Evolutionary conservation across 345 rosid genomes (phyloP), one percentile per base, ranked within the genome.

Genomic region (Eucalyptus pauciflora): DNA sequence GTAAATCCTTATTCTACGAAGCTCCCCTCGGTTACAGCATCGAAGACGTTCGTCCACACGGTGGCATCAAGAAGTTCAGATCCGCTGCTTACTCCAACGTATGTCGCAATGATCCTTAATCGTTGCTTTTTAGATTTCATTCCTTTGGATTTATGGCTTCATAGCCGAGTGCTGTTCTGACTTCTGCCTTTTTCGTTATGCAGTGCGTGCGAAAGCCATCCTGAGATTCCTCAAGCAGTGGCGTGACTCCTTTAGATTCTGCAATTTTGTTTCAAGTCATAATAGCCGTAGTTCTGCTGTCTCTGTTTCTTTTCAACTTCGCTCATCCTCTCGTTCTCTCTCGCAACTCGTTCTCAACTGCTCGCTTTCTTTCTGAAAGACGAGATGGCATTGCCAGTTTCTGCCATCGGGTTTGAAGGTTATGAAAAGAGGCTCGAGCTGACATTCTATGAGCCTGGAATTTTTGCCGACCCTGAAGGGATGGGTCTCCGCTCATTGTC

Each of bases 61-160:
- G 99, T 92, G 99, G 99, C 92, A 98, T 98, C 96, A 97, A 95
- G 98, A 98, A 98, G 91, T 98, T 97, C 97, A 92, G 97, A 95
- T 97, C 99, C 88, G 99, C 91, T 86, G 91, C 91, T 22, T 90
- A 90, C 91, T 90, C 91, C 71, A 90, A 90, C 91, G 90, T 89
- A 76, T 62, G 90, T 88, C 3, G 22, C 52, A n/a, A 14, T 54
- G 69, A n/a, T 48, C 49, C 58, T 50, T 85, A 62, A 50, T 86
- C 31, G 2, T 31, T 86, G 24, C 51, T 86, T 76, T 41, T 76
- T 15, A 62, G 86, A 13, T 51, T 86, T 11, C 5, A n/a, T 60
- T 6, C 10, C 48, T 88, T 67, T 14, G 86, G n/a, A 87, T 86
- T 5, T 20, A 41, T 24, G 48, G 83, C 27, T 76, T 37, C 43